Evolutionary conservation across 805 yeast species (phyloP), one percentile per base, ranked within the genome.

Genomic region (Saturnispora bothae): DNA sequence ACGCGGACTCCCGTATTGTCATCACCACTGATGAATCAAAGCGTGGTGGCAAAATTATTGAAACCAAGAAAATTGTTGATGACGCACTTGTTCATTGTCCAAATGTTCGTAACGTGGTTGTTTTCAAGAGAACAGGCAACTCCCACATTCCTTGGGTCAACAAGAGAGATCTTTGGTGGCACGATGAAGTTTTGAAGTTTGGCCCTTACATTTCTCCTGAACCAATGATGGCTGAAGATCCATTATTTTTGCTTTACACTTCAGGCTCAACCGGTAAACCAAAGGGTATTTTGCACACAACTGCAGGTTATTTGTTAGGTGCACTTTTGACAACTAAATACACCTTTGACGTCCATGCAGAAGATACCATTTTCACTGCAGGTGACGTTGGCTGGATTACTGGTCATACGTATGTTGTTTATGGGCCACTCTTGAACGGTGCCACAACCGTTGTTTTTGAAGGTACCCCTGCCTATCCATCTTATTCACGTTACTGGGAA

Each of bases 331-430:
- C 89, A 34, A 77, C 85, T 51, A 76, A 76, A 53, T 83, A 83
- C 53, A 71, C 75, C 32, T 83, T 83, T 59, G 94, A 83, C 59
- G 67, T 80, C 29, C 86, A 82, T 51, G 69, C 71, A 30, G 77
- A 78, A 42, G 94, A 83, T 55, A 65, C 75, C 12, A 66, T 83
- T 41, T 83, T 83, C 68, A 82, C 92, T 14, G 92, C 94, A 22
- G 94, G 92, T 56, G 94, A 83, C 62, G 80, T 83, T 38, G 94
- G 94, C 52, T 83, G 94, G 94, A 80, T 83, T 52, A 83, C 94
- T 5, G 94, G 94, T 42, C 94, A 83, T 62, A 71, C 92, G 9
- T 83, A 83, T 52, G 86, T 76, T 15, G 73, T 82, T 34, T 83
- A 83, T 56, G 94, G 94, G 40, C 94, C 94, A 28, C 66, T 83